Conservation (phyloP, 1,284 basidiomycete genomes). For the Caloboletus inedulis region DNA sequence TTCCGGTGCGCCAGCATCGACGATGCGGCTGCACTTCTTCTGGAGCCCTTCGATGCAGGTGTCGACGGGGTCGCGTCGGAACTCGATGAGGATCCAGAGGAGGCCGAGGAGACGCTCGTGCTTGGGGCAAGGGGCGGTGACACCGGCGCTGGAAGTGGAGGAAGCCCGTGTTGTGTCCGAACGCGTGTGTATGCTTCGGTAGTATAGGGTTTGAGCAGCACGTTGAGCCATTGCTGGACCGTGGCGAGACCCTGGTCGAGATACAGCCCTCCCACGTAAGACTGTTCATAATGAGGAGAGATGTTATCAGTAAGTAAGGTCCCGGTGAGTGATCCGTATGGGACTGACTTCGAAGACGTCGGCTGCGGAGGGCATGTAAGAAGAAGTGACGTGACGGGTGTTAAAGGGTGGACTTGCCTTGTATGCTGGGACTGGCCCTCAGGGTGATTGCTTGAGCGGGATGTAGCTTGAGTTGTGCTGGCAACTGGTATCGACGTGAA, state of each 20-base stretch:
- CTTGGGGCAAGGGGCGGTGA: conserved; percentile 20
- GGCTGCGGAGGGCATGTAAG: conserved; percentile 40
- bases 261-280: conserved; percentile 72
- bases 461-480: conserved; percentile 57
- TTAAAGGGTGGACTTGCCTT: conserved; percentile 46
- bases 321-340: not conserved
- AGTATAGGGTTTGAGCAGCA: conserved; percentile 61
- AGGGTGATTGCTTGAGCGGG: conserved; percentile 67
- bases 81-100: conserved; percentile 1
- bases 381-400: not conserved
- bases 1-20: conserved; percentile 7
- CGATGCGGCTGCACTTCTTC: not conserved
- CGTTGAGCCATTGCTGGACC: conserved; percentile 55
- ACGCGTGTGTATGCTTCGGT: conserved; percentile 57
- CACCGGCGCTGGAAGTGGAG: conserved; percentile 25
- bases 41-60: not conserved
- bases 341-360: conserved; percentile 67
- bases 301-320: conserved; percentile 6
- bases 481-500: conserved; percentile 60
- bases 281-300: conserved; percentile 36
- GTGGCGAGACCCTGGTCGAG: conserved; percentile 59
- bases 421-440: conserved; percentile 60
- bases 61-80: not conserved
- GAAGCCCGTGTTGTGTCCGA: conserved; percentile 60
- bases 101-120: conserved; percentile 21